Evolutionary conservation across 371 early-diverging fungal species (phyloP).

Genomic region (Syncephalastrum sp.): DNA sequence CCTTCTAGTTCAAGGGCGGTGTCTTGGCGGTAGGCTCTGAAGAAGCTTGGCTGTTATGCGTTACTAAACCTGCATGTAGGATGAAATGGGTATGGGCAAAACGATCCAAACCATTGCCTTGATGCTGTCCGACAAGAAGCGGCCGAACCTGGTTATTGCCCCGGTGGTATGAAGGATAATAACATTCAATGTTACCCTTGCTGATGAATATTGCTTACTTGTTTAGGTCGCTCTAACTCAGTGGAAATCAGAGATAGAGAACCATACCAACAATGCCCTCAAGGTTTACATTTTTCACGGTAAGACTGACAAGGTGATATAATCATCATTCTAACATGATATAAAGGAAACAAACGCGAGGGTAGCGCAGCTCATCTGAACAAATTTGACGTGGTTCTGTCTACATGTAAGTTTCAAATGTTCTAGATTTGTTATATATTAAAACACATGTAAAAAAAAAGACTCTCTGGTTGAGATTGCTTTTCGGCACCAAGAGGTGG

Average conservation of each 20-base stretch:
- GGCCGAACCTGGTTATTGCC: conserved; percentile 84
- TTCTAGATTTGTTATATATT: background rate
- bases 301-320: conserved; percentile 2
- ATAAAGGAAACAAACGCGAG: conserved; percentile 48
- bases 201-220: background rate
- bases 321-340: background rate
- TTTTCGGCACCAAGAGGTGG: conserved; percentile 76
- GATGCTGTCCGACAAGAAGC: conserved; percentile 60
- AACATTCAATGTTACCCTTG: conserved; percentile 1
- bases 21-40: conserved; percentile 62
- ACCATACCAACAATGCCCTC: conserved; percentile 66
- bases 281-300: conserved; percentile 77
- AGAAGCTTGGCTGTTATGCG: no score
- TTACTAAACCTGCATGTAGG: conserved; percentile 22
- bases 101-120: conserved; percentile 96
- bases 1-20: conserved; percentile 72
- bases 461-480: conserved; percentile 76
- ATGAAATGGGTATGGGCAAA: conserved; percentile 99
- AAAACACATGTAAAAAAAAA: conserved; percentile 7
- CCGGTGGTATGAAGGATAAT: conserved; percentile 58
- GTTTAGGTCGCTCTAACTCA: conserved; percentile 81
- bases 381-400: conserved; percentile 76
- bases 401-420: background rate
- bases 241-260: conserved; percentile 83
- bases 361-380: conserved; percentile 47